phyloP scores from a whole-genome alignment of 2,329 filamentous ascomycete species.

The Phaeosphaeriaceae sp. region DNA sequence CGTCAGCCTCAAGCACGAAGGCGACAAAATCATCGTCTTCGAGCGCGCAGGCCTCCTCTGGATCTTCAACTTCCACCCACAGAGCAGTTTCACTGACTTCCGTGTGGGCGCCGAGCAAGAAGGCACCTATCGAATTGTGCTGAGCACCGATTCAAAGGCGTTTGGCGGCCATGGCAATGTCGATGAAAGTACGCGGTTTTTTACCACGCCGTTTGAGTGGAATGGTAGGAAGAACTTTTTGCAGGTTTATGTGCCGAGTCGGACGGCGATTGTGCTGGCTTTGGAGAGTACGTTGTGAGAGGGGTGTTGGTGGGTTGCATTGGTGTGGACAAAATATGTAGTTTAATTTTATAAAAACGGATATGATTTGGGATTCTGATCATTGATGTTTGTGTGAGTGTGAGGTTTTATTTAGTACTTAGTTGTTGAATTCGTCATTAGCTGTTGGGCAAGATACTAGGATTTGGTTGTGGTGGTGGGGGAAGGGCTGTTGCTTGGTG shows the following conservation, averaged over 20 bases:
- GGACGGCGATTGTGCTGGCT: slow-evolving; percentile 75
- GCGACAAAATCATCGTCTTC: slow-evolving; percentile 94
- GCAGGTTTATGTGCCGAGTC: slow-evolving; percentile 86
- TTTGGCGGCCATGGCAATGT: slow-evolving; percentile 83
- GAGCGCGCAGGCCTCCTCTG: slow-evolving; percentile 90
- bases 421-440: no score
- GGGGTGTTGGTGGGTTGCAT: not conserved
- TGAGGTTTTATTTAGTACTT: no score
- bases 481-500: no score
- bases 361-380: not conserved
- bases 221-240: slow-evolving; percentile 89
- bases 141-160: slow-evolving; percentile 78
- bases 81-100: slow-evolving; percentile 87
- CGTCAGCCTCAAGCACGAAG: slow-evolving; percentile 91
- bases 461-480: no score
- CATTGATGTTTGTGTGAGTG: no score
- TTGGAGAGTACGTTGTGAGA: slow-evolving; percentile 39
- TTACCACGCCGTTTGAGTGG: slow-evolving; percentile 90
- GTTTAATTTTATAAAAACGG: not conserved
- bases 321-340: not conserved
- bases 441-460: no score
- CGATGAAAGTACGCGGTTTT: slow-evolving; percentile 82
- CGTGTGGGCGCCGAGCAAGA: slow-evolving; percentile 83
- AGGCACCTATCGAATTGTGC: slow-evolving; percentile 85
- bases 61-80: slow-evolving; percentile 94